Percentiles rank a stretch among this genome's conserved stretches.
These are phyloP conservation scores for Corymbia calophylla DNA, from an alignment of 441 rosid species.

Conservation along the genomic window DNA sequence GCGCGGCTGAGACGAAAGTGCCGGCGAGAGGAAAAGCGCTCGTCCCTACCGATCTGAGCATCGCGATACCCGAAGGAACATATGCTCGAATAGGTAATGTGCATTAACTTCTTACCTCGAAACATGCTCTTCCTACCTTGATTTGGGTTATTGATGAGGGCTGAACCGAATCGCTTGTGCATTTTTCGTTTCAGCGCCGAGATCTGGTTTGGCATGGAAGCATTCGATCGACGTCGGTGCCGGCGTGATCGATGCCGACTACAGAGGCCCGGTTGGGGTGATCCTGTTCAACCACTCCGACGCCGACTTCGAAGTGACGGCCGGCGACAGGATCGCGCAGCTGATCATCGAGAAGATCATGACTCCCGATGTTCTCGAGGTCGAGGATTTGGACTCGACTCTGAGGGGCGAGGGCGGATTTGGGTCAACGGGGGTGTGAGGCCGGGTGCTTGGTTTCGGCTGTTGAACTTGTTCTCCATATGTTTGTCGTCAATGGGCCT, in stretches of 20 bases:
- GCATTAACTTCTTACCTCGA: neutral
- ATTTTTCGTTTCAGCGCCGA: slow-evolving; percentile 36
- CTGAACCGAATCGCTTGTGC: neutral
- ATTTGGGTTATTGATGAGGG: neutral
- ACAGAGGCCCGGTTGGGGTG: slow-evolving; percentile 72
- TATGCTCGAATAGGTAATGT: slow-evolving; percentile 73
- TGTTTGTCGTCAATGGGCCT: neutral
- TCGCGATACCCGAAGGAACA: slow-evolving; percentile 71
- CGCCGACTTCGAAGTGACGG: slow-evolving; percentile 53
- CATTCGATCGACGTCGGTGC: slow-evolving; percentile 83
- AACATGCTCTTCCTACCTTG: neutral
- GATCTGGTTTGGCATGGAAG: slow-evolving; percentile 83
- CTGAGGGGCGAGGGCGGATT: slow-evolving; percentile 68
- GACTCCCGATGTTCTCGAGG: slow-evolving; percentile 55
- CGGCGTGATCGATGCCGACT: slow-evolving; percentile 75
- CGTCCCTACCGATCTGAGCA: slow-evolving; percentile 70
- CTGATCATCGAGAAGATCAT: slow-evolving; percentile 59
- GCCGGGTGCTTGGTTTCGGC: neutral
- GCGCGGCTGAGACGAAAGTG: slow-evolving; percentile 53
- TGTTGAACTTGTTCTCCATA: neutral
- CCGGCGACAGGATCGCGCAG: slow-evolving; percentile 72
- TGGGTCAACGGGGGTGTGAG: slow-evolving; percentile 67
- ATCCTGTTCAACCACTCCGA: slow-evolving; percentile 66
- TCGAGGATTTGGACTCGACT: slow-evolving; percentile 56
- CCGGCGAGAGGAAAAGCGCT: slow-evolving; percentile 84